Conservation (phyloP, 257 asterid species). For the Rehmannia glutinosa region DNA sequence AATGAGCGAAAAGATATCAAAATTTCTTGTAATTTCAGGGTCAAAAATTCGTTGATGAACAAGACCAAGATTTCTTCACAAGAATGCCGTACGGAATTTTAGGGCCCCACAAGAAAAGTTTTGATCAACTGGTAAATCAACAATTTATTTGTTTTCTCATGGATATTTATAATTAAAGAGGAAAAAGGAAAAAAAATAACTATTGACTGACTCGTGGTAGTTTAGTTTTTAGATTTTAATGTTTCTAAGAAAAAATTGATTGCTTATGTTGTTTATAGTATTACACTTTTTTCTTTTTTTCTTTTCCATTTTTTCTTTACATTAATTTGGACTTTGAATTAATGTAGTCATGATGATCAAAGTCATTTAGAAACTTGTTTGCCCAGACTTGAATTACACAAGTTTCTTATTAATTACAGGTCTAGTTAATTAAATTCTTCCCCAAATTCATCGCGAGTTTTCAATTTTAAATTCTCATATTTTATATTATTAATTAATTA, state of each 20-base stretch:
- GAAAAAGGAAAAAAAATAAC: background rate
- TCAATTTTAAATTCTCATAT: no score
- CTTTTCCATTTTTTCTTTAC: background rate
- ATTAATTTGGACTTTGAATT: background rate
- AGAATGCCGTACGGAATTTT: conserved; percentile 34
- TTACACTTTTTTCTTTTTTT: background rate
- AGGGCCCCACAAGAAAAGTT: background rate
- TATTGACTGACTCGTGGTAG: background rate
- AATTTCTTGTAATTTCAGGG: conserved; percentile 46
- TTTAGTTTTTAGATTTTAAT: background rate
- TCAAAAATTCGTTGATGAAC: conserved; percentile 25
- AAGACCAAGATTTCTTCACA: conserved; percentile 28
- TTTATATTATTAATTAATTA: no score
- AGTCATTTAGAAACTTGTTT: no score
- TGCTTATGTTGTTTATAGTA: background rate
- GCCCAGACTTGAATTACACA: no score
- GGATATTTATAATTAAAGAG: background rate
- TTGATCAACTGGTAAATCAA: conserved; percentile 8
- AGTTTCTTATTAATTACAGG: no score
- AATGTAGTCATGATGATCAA: no score
- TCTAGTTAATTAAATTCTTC: no score
- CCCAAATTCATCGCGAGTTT: no score
- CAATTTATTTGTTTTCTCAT: background rate
- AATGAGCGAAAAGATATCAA: conserved; percentile 15
- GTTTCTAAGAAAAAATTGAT: background rate